Conservation (phyloP, 192 early-diverging fungal species). For the Chytriomyces sp. region DNA sequence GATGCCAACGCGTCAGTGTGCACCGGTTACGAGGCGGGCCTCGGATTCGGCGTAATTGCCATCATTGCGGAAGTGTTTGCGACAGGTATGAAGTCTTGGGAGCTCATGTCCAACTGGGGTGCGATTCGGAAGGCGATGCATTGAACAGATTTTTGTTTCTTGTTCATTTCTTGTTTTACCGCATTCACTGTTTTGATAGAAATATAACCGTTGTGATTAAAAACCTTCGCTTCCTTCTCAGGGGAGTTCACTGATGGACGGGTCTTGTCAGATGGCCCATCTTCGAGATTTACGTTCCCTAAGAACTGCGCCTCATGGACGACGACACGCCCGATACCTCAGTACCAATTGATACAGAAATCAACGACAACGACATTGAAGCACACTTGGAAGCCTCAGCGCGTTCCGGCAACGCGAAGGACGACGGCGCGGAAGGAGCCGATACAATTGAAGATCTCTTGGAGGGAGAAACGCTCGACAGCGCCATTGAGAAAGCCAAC, state of each 20-base stretch:
- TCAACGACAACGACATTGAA: neutral
- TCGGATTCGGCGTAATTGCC: conserved; percentile 18
- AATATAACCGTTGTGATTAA: neutral
- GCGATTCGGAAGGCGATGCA: conserved; percentile 3
- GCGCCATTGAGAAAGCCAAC: no score
- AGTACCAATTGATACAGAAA: neutral
- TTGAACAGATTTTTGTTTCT: no score
- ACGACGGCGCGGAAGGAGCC: neutral
- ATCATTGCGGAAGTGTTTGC: conserved; percentile 6
- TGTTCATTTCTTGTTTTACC: no score
- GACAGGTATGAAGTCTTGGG: conserved; percentile 19
- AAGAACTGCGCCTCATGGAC: no score
- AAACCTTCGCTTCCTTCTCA: neutral
- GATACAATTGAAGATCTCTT: no score
- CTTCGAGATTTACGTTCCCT: no score
- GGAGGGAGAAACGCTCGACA: no score
- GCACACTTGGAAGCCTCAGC: neutral
- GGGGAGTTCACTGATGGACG: no score
- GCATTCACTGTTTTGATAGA: no score
- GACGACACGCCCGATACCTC: neutral
- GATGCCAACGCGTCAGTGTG: no score
- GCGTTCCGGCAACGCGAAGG: neutral
- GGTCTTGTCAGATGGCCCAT: no score
- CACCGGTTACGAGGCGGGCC: conserved; percentile 8
- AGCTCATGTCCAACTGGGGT: neutral